These are phyloP conservation scores for Neurospora sp. DNA, from an alignment of 495 filamentous ascomycete species.

Conservation along the genomic window DNA sequence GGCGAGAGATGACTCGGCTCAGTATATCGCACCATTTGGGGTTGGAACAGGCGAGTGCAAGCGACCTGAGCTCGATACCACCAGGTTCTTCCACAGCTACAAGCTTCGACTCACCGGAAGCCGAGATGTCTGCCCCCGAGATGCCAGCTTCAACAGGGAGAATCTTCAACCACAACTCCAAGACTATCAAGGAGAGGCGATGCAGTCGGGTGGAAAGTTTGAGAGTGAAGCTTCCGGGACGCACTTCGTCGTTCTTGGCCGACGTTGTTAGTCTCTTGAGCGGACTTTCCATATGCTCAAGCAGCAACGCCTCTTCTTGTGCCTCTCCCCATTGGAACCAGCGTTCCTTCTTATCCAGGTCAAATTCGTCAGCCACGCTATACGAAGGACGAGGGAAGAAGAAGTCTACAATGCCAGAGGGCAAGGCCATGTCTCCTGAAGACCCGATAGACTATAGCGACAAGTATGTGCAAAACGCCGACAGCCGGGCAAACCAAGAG, in stretches of 20 bases:
- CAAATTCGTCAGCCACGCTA: neutral
- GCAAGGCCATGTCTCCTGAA: neutral
- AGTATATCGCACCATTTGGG: neutral
- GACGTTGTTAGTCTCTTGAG: slow-evolving; percentile 6
- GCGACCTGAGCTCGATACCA: neutral
- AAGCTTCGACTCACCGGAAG: neutral
- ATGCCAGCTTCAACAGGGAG: neutral
- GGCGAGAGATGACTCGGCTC: neutral
- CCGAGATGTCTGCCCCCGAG: neutral
- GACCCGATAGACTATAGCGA: neutral
- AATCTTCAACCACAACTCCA: neutral
- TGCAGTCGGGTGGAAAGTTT: slow-evolving; percentile 1
- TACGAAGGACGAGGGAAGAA: neutral
- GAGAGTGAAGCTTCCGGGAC: slow-evolving; percentile 6
- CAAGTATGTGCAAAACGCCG: neutral
- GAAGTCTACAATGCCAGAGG: neutral
- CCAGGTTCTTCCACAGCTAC: neutral
- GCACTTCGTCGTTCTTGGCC: slow-evolving; percentile 9
- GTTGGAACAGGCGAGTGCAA: neutral
- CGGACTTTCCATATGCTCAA: slow-evolving; percentile 8
- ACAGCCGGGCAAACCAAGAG: slow-evolving; percentile 6
- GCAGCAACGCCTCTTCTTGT: slow-evolving; percentile 1
- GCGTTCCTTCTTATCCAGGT: neutral
- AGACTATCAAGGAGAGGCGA: neutral
- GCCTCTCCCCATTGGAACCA: neutral